Percentiles rank a stretch among this genome's conserved stretches.
These are phyloP conservation scores for Lachnellula hyalina DNA, from an alignment of 2,329 filamentous ascomycete species.

Conservation along the genomic window DNA sequence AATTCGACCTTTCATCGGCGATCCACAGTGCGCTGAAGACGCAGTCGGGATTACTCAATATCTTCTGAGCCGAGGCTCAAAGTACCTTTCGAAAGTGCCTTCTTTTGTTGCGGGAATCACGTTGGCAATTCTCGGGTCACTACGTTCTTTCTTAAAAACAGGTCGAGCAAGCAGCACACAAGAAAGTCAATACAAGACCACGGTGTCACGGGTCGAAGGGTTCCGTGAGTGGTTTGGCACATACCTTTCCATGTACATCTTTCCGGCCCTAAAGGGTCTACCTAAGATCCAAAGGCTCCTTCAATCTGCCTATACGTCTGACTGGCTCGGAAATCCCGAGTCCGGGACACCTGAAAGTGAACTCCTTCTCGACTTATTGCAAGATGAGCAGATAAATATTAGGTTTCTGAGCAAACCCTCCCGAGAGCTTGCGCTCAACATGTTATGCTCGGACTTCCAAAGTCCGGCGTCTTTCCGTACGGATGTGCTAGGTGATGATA, in stretches of 20 bases:
- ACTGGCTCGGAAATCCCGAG: constrained; percentile 63
- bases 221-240: constrained; percentile 77
- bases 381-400: constrained; percentile 58
- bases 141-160: constrained; percentile 70
- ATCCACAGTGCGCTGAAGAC: constrained; percentile 86
- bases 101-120: constrained; percentile 78
- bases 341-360: constrained; percentile 70
- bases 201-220: constrained; percentile 65
- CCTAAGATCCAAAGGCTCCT: constrained; percentile 62
- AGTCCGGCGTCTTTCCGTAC: constrained; percentile 50
- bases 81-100: constrained; percentile 59
- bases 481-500: constrained; percentile 66
- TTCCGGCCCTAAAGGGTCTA: constrained; percentile 32
- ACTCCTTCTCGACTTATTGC: constrained; percentile 71
- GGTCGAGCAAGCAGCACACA: constrained; percentile 77
- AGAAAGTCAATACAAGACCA: constrained; percentile 73
- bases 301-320: constrained; percentile 61
- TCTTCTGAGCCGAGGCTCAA: constrained; percentile 62
- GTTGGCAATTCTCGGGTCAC: constrained; percentile 71
- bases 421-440: constrained; percentile 61
- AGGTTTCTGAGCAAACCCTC: constrained; percentile 67
- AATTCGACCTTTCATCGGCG: constrained; percentile 70
- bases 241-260: constrained; percentile 61
- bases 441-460: constrained; percentile 72
- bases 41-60: constrained; percentile 82